Conservation (phyloP, 2,329 filamentous ascomycete genomes). For the Xylaria sp. region DNA sequence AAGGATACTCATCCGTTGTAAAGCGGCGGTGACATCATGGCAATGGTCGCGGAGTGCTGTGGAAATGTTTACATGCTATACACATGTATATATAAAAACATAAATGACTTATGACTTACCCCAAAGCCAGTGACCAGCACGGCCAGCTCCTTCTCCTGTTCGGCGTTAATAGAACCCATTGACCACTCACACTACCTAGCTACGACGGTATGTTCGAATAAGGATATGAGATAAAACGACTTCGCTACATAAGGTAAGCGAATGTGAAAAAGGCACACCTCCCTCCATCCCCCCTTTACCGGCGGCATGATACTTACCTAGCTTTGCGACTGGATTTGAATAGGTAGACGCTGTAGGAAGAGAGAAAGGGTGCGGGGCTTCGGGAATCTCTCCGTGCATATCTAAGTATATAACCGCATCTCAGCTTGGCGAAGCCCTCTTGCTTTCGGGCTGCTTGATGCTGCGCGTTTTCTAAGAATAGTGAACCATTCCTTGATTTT, state of each 20-base stretch:
- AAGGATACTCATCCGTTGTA: not conserved
- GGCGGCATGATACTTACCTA: not conserved
- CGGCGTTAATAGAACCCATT: slow-evolving; percentile 49
- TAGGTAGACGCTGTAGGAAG: not conserved
- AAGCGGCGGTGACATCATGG: slow-evolving; percentile 18
- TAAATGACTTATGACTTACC: slow-evolving; percentile 52
- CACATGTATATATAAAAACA: slow-evolving; percentile 41
- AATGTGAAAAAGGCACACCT: slow-evolving; percentile 3
- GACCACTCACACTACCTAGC: slow-evolving; percentile 1
- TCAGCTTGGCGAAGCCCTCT: slow-evolving; percentile 11
- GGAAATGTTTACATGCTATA: no score
- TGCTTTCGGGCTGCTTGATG: not conserved
- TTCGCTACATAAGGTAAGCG: not conserved
- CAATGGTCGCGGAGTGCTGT: not conserved
- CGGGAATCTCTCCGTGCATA: slow-evolving; percentile 8
- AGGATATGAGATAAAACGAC: no score
- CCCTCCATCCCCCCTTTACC: no score
- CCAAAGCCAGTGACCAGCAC: slow-evolving; percentile 72
- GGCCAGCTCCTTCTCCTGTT: slow-evolving; percentile 61
- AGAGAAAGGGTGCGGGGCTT: slow-evolving; percentile 27
- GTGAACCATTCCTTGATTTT: not conserved
- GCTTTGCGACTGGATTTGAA: no score
- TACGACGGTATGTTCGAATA: not conserved
- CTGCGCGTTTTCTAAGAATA: not conserved
- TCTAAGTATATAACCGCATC: not conserved